Evolutionary conservation across 768 basidiomycete species (phyloP).

Genomic region (Termitomyces sp.): DNA sequence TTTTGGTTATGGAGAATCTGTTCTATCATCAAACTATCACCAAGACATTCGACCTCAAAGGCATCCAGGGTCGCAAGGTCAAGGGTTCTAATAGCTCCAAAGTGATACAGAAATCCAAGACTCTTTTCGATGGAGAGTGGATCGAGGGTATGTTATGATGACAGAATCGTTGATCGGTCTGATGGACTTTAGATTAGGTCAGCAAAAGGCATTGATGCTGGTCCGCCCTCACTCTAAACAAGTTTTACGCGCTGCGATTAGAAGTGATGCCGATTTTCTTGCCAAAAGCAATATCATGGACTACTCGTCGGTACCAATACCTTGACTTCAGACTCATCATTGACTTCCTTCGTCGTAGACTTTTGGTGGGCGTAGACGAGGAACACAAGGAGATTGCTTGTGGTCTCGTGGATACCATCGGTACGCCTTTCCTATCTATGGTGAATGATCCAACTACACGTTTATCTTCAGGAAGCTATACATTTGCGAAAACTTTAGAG

Average conservation of each 20-base stretch:
- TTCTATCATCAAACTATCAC: slow-evolving; percentile 65
- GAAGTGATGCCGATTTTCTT: slow-evolving; percentile 68
- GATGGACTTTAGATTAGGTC: slow-evolving; percentile 33
- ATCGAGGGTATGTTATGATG: slow-evolving; percentile 51
- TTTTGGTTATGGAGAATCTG: slow-evolving; percentile 83
- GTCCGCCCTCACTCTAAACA: slow-evolving; percentile 69
- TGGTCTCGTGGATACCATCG: slow-evolving; percentile 83
- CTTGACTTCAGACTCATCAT: neutral
- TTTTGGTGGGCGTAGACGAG: slow-evolving; percentile 70
- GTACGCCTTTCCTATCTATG: slow-evolving; percentile 22
- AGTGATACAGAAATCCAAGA: slow-evolving; percentile 38
- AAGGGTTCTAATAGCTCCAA: slow-evolving; percentile 37
- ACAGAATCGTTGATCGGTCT: neutral
- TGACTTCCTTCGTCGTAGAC: slow-evolving; percentile 26
- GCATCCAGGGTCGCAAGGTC: slow-evolving; percentile 73
- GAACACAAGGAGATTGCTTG: slow-evolving; percentile 63
- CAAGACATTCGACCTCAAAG: slow-evolving; percentile 80
- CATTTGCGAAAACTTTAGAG: slow-evolving; percentile 81
- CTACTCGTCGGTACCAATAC: slow-evolving; percentile 57
- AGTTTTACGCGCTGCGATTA: slow-evolving; percentile 65
- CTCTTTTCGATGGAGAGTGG: slow-evolving; percentile 81
- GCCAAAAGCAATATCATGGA: slow-evolving; percentile 81
- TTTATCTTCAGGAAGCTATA: slow-evolving; percentile 63
- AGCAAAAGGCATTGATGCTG: slow-evolving; percentile 58
- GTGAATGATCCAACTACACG: neutral